A percentile compares a stretch with the other conserved stretches of the same genome.
Evolutionary conservation across 2,329 filamentous ascomycete genomes (phyloP).

Genomic region (Trichoderma citrinoviride): DNA sequence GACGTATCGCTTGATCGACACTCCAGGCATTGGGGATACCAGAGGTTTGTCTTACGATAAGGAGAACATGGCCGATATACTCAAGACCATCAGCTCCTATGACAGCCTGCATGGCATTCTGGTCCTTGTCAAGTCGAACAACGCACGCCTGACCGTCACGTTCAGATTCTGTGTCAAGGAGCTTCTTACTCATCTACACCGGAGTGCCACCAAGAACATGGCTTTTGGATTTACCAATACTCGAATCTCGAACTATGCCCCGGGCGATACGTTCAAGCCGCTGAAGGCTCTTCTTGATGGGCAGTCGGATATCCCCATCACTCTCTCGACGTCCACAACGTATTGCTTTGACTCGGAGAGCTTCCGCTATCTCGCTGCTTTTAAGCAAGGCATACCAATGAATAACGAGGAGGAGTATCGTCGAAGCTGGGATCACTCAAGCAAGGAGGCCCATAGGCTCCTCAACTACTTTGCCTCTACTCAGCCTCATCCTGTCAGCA

Average conservation of each 20-base stretch:
- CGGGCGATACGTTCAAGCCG: constrained; percentile 9
- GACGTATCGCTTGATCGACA: constrained; percentile 21
- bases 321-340: not conserved
- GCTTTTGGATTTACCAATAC: constrained; percentile 20
- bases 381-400: not conserved
- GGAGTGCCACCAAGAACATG: constrained; percentile 9
- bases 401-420: constrained; percentile 4
- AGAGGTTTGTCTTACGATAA: constrained; percentile 11
- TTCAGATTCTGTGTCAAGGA: constrained; percentile 12
- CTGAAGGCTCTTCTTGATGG: constrained; percentile 10
- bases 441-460: constrained; percentile 20
- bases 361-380: constrained; percentile 16
- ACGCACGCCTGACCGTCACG: constrained; percentile 5
- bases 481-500: constrained; percentile 24
- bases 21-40: constrained; percentile 15
- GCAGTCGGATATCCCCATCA: not conserved
- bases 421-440: constrained; percentile 26
- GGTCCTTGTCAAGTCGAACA: constrained; percentile 19
- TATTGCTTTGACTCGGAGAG: constrained; percentile 21
- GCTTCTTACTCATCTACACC: constrained; percentile 16
- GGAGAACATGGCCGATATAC: constrained; percentile 18
- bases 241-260: constrained; percentile 14
- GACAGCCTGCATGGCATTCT: constrained; percentile 12
- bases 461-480: constrained; percentile 9
- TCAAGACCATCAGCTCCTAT: constrained; percentile 6